A percentile compares a stretch with the other conserved stretches of the same genome.
These are phyloP conservation scores for Staphylotrichum longicolle DNA, from an alignment of 495 filamentous ascomycete genomes.

Conservation along the genomic window DNA sequence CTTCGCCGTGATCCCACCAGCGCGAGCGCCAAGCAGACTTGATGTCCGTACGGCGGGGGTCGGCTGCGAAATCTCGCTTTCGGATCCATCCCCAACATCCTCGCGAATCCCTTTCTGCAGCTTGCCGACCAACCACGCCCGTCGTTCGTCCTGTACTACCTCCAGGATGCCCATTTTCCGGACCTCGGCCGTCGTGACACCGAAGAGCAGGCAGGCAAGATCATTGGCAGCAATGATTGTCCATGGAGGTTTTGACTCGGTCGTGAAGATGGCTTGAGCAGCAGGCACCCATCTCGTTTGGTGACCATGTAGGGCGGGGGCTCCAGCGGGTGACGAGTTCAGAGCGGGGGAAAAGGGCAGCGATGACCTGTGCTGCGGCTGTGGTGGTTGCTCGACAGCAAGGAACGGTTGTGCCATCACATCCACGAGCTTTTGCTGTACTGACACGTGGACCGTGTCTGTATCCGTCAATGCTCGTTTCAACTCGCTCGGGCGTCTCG, in stretches of 20 bases:
- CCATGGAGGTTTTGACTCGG: constrained; percentile 82
- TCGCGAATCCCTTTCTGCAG: constrained; percentile 55
- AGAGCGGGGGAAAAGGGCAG: constrained; percentile 36
- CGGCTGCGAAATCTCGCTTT: constrained; percentile 43
- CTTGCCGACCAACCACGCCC: constrained; percentile 88
- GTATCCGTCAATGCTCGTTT: constrained; percentile 88
- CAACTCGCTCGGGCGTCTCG: constrained; percentile 63
- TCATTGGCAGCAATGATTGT: constrained; percentile 98
- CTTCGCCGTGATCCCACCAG: constrained; percentile 77
- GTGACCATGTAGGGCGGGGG: constrained; percentile 68
- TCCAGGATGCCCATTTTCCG: constrained; percentile 93
- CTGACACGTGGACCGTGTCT: constrained; percentile 59
- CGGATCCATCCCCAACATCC: constrained; percentile 44
- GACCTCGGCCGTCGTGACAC: constrained; percentile 89
- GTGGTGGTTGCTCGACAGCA: constrained; percentile 49
- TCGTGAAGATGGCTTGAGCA: constrained; percentile 95
- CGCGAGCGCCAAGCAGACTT: constrained; percentile 56
- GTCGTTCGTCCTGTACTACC: constrained; percentile 81
- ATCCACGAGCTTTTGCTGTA: constrained; percentile 85
- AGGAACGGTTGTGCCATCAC: constrained; percentile 80
- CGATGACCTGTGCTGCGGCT: constrained; percentile 44
- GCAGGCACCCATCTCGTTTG: constrained; percentile 86
- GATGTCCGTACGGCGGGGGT: constrained; percentile 50
- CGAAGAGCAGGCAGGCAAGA: constrained; percentile 91
- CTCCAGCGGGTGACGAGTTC: constrained; percentile 33